These are phyloP conservation scores for Xylariomycetidae sp. DNA, from an alignment of 2,329 filamentous ascomycete genomes.

Conservation along the genomic window DNA sequence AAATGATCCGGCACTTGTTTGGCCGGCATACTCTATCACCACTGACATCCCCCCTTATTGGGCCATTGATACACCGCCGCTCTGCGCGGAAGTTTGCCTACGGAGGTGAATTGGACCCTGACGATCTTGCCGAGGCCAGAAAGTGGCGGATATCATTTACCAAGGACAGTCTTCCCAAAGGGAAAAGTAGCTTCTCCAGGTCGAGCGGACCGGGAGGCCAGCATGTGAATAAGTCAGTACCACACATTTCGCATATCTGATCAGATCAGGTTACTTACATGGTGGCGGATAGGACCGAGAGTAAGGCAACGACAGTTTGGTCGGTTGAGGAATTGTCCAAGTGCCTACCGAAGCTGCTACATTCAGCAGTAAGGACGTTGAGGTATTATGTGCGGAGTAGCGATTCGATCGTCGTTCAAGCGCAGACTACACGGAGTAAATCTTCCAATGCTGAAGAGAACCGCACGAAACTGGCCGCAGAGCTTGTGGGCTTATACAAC, in stretches of 20 bases:
- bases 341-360: slow-evolving; percentile 43
- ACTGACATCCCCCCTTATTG: too few species aligned
- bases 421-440: slow-evolving; percentile 49
- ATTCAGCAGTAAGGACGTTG: slow-evolving; percentile 42
- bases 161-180: slow-evolving; percentile 40
- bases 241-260: not conserved
- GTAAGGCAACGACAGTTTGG: slow-evolving; percentile 53
- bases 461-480: slow-evolving; percentile 42
- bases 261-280: not conserved
- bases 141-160: slow-evolving; percentile 46
- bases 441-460: slow-evolving; percentile 51
- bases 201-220: slow-evolving; percentile 59
- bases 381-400: slow-evolving; percentile 49
- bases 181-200: slow-evolving; percentile 50
- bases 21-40: too few species aligned
- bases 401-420: slow-evolving; percentile 51
- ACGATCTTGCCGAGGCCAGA: slow-evolving; percentile 46
- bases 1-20: too few species aligned
- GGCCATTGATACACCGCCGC: too few species aligned
- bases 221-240: slow-evolving; percentile 56
- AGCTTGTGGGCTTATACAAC: slow-evolving; percentile 43
- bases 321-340: slow-evolving; percentile 40
- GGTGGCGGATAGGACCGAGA: slow-evolving; percentile 46
- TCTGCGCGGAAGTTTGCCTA: too few species aligned
- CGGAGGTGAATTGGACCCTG: too few species aligned